phyloP scores from a whole-genome alignment of 202 grass and related monocot genomes.

The Musa balbisiana region DNA sequence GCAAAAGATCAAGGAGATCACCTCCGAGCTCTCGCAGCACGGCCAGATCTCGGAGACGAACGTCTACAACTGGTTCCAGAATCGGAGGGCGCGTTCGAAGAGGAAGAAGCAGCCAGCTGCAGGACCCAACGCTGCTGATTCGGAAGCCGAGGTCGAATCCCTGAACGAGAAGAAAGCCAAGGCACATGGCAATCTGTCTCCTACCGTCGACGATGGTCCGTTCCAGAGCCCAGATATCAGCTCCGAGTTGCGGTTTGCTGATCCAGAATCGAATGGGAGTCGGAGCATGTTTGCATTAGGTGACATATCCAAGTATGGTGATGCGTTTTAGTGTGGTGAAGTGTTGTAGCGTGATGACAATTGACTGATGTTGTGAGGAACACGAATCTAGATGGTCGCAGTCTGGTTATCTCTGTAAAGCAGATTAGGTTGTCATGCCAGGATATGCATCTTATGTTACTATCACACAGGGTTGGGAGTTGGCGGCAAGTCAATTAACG shows the following conservation, averaged over 20 bases:
- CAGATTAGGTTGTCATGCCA: no score
- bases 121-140: not conserved
- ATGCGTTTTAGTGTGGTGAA: not conserved
- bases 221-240: not conserved
- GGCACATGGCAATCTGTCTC: not conserved
- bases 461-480: no score
- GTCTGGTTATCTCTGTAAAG: no score
- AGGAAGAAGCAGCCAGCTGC: not conserved
- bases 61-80: constrained; percentile 12
- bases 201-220: not conserved
- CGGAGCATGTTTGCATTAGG: not conserved
- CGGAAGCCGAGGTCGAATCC: not conserved
- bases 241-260: constrained; percentile 10
- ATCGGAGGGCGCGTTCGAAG: constrained; percentile 1
- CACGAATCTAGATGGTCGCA: no score
- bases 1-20: not conserved
- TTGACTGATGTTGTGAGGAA: no score
- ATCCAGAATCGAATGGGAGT: not conserved
- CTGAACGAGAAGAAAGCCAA: not conserved
- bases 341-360: no score
- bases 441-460: no score
- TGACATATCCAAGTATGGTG: not conserved
- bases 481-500: no score
- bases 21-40: constrained; percentile 1
- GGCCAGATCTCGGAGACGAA: not conserved